Base-by-base conservation (phyloP, 495 filamentous ascomycete genomes). In the Penicillium desertorum region DNA sequence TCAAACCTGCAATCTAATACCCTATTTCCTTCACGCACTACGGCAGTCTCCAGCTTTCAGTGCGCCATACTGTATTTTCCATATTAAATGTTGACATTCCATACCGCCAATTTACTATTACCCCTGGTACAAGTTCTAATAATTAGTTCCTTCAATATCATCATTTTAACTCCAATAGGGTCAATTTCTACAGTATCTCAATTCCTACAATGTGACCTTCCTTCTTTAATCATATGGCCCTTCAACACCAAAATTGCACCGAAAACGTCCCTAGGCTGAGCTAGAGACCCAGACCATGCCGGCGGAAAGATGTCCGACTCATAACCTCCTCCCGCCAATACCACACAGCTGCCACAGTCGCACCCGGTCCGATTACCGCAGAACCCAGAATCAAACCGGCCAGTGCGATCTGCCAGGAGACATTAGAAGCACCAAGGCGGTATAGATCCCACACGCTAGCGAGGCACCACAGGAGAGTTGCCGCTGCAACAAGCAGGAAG, bases 291-390 rank as follows among this genome's bases (percentile, higher is more conserved):
- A 14, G 37, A 8, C 23, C 23, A 30, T 30, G 37, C 1, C 39
- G 50, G 27, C 5, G 34, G 41, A 55, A 39, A 43, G 4, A 22
- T 11, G 22, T 50, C 6, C 44, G 45, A 41, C 54, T 54, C 45
- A 65, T 51, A 5, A 41, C 37, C 3, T 50, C 37, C 39, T 64
- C 62, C 7, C 54, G 30, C 63, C 57, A 66, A 41, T 55, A 63
- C 57, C 60, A 66, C 16, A 66, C 53, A 49, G 60, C 57, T 5
- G 60, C 60, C 46, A 20, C 34, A 12, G 54, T 63, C 5, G 60
- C 60, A 32, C 60, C 63, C 4, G 60, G 60, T 7, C 60, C 63
- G 49, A 63, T 29, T 20, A 23, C 12, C 12, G 39, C 20, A 19
- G 30, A 58, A 1, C 52, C 53, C 6, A 43, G 19, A 20, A 53